Conservation (phyloP, 2,329 filamentous ascomycete genomes). For the Fusarium algeriense region DNA sequence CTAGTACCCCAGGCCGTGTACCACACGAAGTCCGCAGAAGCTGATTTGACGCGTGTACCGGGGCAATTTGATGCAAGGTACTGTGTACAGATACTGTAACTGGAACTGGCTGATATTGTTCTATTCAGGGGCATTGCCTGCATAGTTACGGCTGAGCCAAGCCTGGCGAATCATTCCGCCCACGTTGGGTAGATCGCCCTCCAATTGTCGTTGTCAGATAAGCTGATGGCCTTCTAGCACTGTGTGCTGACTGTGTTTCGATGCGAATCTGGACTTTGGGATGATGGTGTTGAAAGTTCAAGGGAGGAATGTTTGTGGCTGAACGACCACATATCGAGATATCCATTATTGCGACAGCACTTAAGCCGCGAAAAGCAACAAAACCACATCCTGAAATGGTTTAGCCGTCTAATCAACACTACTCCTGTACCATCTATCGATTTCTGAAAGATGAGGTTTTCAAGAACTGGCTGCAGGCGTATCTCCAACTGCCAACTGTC, state of each 20-base stretch:
- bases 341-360: background rate
- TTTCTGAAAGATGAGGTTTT: background rate
- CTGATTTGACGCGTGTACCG: constrained; percentile 44
- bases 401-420: background rate
- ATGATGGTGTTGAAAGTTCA: constrained; percentile 25
- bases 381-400: background rate
- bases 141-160: constrained; percentile 22
- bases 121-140: constrained; percentile 40
- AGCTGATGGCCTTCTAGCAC: constrained; percentile 33
- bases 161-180: constrained; percentile 51
- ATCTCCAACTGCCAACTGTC: constrained; percentile 1
- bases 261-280: constrained; percentile 3
- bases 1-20: constrained; percentile 33
- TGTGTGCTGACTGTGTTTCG: constrained; percentile 31
- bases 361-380: background rate
- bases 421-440: background rate
- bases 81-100: constrained; percentile 23
- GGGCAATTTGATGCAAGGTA: constrained; percentile 31
- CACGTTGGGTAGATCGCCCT: constrained; percentile 50
- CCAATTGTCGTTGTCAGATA: constrained; percentile 30
- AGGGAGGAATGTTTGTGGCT: constrained; percentile 33
- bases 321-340: background rate
- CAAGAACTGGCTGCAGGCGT: background rate
- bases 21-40: constrained; percentile 14
- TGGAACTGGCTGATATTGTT: constrained; percentile 33